Evolutionary conservation across 371 early-diverging fungal genomes (phyloP).

Genomic region (Lichtheimia hyalospora): DNA sequence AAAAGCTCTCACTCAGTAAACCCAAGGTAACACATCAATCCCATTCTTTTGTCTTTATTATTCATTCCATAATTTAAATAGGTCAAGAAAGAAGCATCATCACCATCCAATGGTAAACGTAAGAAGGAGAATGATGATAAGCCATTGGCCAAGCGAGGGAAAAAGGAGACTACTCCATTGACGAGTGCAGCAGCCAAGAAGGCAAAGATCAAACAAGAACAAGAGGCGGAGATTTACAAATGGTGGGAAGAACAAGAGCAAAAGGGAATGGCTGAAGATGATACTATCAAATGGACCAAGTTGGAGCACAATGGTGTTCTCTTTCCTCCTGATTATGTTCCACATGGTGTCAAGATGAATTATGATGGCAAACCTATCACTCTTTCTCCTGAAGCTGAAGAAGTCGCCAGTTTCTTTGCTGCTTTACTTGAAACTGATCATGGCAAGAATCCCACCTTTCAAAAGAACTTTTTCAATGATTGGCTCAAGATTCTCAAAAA

Average conservation of each 20-base stretch:
- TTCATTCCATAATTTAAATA: background rate
- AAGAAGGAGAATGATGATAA: conserved; percentile 8
- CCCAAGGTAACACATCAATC: background rate
- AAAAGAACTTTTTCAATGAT: conserved; percentile 91
- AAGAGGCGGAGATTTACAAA: conserved; percentile 37
- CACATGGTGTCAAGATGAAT: conserved; percentile 86
- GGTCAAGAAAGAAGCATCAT: background rate
- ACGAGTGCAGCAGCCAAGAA: conserved; percentile 23
- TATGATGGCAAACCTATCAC: conserved; percentile 81
- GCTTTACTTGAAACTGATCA: conserved; percentile 84
- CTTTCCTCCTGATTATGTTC: conserved; percentile 92
- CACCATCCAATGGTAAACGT: background rate
- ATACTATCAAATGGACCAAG: conserved; percentile 80
- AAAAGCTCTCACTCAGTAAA: conserved; percentile 6
- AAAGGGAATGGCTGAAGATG: conserved; percentile 58
- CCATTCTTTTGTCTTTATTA: no score
- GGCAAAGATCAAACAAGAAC: conserved; percentile 22
- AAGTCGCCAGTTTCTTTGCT: conserved; percentile 95
- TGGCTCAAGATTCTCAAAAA: conserved; percentile 68
- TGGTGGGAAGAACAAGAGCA: conserved; percentile 54
- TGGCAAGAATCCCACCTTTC: conserved; percentile 82
- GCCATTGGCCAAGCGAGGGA: conserved; percentile 19
- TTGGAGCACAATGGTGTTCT: conserved; percentile 88
- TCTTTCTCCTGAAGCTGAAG: conserved; percentile 86
- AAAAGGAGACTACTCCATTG: conserved; percentile 23